Percentiles rank a stretch among this genome's conserved stretches.
phyloP scores from a whole-genome alignment of 2,329 filamentous ascomycete species.

The Aspergillus tanneri region DNA sequence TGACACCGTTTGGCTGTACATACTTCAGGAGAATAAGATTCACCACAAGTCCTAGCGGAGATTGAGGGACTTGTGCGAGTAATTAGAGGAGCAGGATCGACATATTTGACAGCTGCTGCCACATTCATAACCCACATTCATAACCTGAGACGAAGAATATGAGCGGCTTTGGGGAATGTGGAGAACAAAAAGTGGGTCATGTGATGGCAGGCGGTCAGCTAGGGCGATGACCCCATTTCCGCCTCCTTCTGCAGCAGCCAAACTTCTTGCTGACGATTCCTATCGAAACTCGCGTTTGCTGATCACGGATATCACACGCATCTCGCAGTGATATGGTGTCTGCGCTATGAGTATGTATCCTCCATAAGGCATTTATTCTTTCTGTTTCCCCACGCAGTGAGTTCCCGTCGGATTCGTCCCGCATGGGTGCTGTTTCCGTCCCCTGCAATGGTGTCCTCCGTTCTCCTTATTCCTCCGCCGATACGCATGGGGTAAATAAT shows the following conservation, averaged over 20 bases:
- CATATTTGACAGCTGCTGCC: too few relatives aligned
- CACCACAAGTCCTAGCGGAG: too few relatives aligned
- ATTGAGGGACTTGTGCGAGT: too few relatives aligned
- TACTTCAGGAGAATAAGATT: too few relatives aligned
- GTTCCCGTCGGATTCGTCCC: not conserved
- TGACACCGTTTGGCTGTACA: too few relatives aligned
- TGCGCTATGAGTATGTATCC: not conserved
- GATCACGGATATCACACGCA: too few relatives aligned
- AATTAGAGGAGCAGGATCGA: too few relatives aligned
- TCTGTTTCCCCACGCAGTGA: not conserved
- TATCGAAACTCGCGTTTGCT: too few relatives aligned
- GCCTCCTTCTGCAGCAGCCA: not conserved
- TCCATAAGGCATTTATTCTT: not conserved
- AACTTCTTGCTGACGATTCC: not conserved
- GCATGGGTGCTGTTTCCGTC: not conserved
- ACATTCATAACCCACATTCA: too few relatives aligned
- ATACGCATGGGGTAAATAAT: not conserved
- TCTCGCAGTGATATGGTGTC: not conserved
- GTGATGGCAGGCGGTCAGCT: not conserved
- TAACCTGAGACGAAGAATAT: too few relatives aligned
- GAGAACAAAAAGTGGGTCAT: not conserved
- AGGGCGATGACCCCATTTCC: not conserved
- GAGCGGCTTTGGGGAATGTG: too few relatives aligned
- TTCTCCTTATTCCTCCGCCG: not conserved
- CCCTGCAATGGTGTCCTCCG: conserved; percentile 8